A percentile compares a stretch with the other conserved stretches of the same genome.
Conservation (phyloP, 1,139 yeast genomes). For the Suhomyces ambrosiae region DNA sequence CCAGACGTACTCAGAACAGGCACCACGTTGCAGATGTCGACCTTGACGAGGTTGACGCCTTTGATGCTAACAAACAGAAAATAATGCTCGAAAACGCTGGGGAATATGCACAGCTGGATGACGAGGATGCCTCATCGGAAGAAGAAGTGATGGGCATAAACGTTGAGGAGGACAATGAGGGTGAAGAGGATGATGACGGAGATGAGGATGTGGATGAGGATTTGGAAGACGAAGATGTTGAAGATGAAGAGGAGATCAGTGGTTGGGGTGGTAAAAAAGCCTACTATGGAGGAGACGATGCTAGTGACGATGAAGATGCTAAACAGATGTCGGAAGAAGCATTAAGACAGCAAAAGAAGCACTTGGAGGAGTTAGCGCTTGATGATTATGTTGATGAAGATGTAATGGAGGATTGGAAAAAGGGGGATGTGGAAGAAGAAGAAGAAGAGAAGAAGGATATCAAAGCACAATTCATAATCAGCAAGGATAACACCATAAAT, state of each 20-base stretch:
- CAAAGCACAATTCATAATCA: constrained; percentile 24
- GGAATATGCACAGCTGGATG: constrained; percentile 33
- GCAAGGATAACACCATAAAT: constrained; percentile 30
- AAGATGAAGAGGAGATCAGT: constrained; percentile 51
- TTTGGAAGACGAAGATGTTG: no score
- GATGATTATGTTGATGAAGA: constrained; percentile 87
- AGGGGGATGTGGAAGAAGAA: constrained; percentile 38
- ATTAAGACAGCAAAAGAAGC: constrained; percentile 80
- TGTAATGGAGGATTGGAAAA: constrained; percentile 70
- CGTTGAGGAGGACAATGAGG: constrained; percentile 32
- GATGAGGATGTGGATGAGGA: constrained; percentile 49
- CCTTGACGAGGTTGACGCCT: constrained; percentile 70
- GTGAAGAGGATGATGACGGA: constrained; percentile 36
- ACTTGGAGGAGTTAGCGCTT: constrained; percentile 75
- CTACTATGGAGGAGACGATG: constrained; percentile 83
- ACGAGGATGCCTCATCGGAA: constrained; percentile 20
- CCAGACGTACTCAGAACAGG: constrained; percentile 9
- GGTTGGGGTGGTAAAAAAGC: constrained; percentile 85
- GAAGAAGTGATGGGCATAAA: constrained; percentile 17
- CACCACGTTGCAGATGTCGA: constrained; percentile 29
- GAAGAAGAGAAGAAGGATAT: constrained; percentile 22
- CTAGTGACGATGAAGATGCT: constrained; percentile 73
- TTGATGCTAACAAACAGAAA: constrained; percentile 67
- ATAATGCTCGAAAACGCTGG: constrained; percentile 63
- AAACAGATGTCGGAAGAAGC: constrained; percentile 88